phyloP scores from a whole-genome alignment of 345 rosid species.

The Eucalyptus shirleyi region DNA sequence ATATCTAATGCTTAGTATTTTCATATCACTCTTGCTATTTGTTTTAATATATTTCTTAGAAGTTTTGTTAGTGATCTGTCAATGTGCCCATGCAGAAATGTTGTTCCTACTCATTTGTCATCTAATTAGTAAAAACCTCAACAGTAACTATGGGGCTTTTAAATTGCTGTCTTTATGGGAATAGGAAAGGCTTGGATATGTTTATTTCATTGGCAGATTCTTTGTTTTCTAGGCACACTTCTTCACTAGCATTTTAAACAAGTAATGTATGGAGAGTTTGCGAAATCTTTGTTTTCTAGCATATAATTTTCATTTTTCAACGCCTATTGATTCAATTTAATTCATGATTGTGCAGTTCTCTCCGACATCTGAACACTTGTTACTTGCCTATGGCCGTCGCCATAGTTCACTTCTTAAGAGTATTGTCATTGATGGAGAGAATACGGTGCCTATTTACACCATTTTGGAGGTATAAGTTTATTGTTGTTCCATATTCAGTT shows the following conservation, averaged over 20 bases:
- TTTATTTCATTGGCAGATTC: neutral
- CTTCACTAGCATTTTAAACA: neutral
- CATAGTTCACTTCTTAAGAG: slow-evolving; percentile 88
- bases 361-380: slow-evolving; percentile 88
- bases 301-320: neutral
- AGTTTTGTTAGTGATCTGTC: neutral
- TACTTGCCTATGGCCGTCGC: slow-evolving; percentile 96
- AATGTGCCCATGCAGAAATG: neutral
- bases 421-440: slow-evolving; percentile 77
- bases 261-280: neutral
- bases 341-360: slow-evolving; percentile 66
- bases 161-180: neutral
- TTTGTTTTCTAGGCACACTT: neutral
- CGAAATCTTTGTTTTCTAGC: neutral
- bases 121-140: neutral
- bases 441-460: slow-evolving; percentile 73
- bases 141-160: neutral
- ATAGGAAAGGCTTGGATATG: neutral
- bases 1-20: neutral
- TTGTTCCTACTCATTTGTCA: neutral
- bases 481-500: neutral
- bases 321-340: neutral
- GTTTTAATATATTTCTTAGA: neutral
- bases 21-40: neutral
- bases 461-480: slow-evolving; percentile 66